Evolutionary conservation across 495 filamentous ascomycete genomes (phyloP), one percentile per base, ranked within the genome.

Genomic region (Podospora tetraspora): DNA sequence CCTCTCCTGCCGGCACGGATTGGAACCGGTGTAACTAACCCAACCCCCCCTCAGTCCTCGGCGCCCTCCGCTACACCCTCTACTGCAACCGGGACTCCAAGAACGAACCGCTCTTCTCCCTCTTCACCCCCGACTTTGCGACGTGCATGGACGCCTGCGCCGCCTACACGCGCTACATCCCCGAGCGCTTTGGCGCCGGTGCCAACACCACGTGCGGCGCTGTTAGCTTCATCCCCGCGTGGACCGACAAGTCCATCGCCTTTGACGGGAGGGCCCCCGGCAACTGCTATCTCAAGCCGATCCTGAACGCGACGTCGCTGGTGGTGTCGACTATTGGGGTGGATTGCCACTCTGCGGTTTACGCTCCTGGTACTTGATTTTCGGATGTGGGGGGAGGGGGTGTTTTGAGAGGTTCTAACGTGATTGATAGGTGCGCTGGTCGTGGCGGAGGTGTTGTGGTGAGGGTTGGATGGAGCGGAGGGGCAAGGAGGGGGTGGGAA

Each of bases 121-220:
- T 84, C 9, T 84, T 83, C 69, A 77, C 78, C 7, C 68, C 73
- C 59, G 72, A 76, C 66, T 84, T 84, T 62, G 63, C 68, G 69
- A 75, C 76, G 30, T 84, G 82, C 73, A 83, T 84, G 68, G 82
- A 84, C 66, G 79, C 81, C 22, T 84, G 82, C 73, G 77, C 81
- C 21, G 75, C 75, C 6, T 84, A 79, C 63, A 74, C 79, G 10
- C 71, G 62, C 7, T 83, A 78, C 58, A 71, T 76, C 10, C 70
- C 78, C 6, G 32, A 52, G 0, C 58, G 69, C 21, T 80, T 79
- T 37, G 68, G 70, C 34, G 67, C 57, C 25, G 67, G 71, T 56
- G 43, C 32, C 57, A 79, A 80, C 65, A 68, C 73, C 16, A 81
- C 75, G 1, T 84, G 82, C 66, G 68, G 64, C 0, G 82, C 72